Percentiles rank a stretch among this genome's conserved stretches.
These are phyloP conservation scores for Fusarium xylarioides DNA, from an alignment of 2,329 filamentous ascomycete species.

Conservation along the genomic window DNA sequence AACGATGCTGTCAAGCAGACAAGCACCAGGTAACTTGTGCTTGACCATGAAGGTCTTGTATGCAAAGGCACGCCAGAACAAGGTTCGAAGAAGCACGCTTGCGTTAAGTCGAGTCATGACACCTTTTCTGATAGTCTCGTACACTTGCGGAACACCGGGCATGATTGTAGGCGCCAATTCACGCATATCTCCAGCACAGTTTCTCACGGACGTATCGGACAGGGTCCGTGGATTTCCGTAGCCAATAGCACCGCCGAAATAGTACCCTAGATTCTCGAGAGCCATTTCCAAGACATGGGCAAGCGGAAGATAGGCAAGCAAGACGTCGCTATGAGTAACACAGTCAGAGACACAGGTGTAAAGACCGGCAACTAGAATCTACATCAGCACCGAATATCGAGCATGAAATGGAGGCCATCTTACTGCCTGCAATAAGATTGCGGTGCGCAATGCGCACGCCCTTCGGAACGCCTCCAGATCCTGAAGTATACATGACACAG, in stretches of 20 bases:
- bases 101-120: constrained; percentile 81
- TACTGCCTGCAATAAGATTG: constrained; percentile 75
- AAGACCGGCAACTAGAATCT: constrained; percentile 73
- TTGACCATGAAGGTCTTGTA: constrained; percentile 66
- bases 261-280: constrained; percentile 89
- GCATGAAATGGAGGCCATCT: background rate
- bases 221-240: constrained; percentile 91
- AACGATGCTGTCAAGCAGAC: constrained; percentile 80
- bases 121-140: constrained; percentile 96
- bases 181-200: constrained; percentile 92
- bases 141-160: constrained; percentile 93
- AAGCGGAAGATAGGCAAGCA: constrained; percentile 90
- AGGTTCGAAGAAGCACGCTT: constrained; percentile 71
- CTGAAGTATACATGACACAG: constrained; percentile 87
- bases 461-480: constrained; percentile 88
- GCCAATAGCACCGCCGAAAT: constrained; percentile 88
- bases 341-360: constrained; percentile 78
- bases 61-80: constrained; percentile 77
- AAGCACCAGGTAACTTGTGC: constrained; percentile 70
- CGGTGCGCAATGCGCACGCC: constrained; percentile 86
- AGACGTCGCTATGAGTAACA: constrained; percentile 77
- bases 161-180: constrained; percentile 89
- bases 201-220: constrained; percentile 83
- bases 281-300: constrained; percentile 97
- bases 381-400: background rate